Conservation (phyloP, 148 eudicot genomes). For the Hydrangea macrophylla region DNA sequence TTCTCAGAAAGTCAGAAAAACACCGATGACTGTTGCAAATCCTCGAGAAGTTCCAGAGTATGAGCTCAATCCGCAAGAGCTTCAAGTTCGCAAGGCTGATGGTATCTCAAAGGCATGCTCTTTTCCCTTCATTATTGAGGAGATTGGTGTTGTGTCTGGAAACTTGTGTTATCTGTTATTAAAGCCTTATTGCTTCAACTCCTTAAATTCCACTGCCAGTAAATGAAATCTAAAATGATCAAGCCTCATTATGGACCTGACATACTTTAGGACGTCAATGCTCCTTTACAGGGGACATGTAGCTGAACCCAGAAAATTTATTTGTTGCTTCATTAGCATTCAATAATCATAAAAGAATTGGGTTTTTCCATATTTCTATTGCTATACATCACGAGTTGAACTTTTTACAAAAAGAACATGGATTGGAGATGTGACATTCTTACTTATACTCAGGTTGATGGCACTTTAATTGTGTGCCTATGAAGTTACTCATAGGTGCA, state of each 20-base stretch:
- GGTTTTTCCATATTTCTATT: not conserved
- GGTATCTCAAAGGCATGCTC: conserved; percentile 85
- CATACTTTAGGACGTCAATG: not conserved
- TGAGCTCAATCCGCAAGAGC: conserved; percentile 95
- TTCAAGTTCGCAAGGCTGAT: conserved; percentile 92
- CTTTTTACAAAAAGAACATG: too few species aligned
- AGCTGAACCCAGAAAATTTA: not conserved
- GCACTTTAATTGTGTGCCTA: not conserved
- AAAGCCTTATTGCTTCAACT: not conserved
- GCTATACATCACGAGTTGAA: too few species aligned
- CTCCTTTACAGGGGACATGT: not conserved
- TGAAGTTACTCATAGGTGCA: not conserved
- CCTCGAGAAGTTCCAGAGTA: conserved; percentile 97
- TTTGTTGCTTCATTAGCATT: not conserved
- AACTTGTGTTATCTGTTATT: not conserved
- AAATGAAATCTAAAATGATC: not conserved
- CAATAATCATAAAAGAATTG: not conserved
- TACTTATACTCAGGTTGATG: not conserved
- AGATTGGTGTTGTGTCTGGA: not conserved
- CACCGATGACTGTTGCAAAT: conserved; percentile 94
- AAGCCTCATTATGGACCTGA: not conserved
- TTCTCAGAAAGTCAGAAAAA: conserved; percentile 80
- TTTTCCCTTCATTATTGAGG: conserved; percentile 11
- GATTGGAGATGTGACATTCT: too few species aligned
- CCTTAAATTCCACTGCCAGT: not conserved